phyloP scores from a whole-genome alignment of 2,329 filamentous ascomycete genomes.

The Fusarium tjaetaba region DNA sequence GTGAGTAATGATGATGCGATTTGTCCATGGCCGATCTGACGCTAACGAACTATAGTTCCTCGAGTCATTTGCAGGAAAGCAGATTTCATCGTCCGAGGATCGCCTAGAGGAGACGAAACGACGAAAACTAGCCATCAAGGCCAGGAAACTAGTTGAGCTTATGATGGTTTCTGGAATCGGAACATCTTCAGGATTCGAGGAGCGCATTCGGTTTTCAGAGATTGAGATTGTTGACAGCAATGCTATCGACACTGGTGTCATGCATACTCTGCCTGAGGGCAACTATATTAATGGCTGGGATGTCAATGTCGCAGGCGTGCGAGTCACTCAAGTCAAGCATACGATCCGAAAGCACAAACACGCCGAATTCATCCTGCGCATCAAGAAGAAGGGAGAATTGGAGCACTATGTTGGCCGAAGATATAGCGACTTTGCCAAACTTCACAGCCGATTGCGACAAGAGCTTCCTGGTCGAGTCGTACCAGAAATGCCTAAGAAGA shows the following conservation, averaged over 20 bases:
- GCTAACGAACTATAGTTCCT: slow-evolving; percentile 72
- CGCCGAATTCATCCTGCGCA: slow-evolving; percentile 89
- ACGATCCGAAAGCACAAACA: slow-evolving; percentile 92
- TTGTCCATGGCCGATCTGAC: background rate
- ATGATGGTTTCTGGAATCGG: slow-evolving; percentile 99
- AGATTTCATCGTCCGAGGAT: slow-evolving; percentile 97
- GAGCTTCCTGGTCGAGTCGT: slow-evolving; percentile 93
- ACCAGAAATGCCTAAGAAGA: slow-evolving; percentile 88
- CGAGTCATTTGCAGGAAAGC: slow-evolving; percentile 95
- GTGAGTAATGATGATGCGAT: slow-evolving; percentile 62
- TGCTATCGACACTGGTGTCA: slow-evolving; percentile 88
- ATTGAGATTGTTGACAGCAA: slow-evolving; percentile 95
- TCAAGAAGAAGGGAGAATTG: slow-evolving; percentile 78
- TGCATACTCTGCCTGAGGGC: slow-evolving; percentile 88
- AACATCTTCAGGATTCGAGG: slow-evolving; percentile 96
- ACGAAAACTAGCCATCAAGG: slow-evolving; percentile 89
- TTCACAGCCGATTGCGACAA: slow-evolving; percentile 81
- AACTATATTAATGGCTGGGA: slow-evolving; percentile 97
- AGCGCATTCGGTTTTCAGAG: slow-evolving; percentile 95
- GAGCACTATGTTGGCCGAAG: slow-evolving; percentile 85
- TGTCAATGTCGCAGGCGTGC: slow-evolving; percentile 87
- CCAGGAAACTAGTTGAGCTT: slow-evolving; percentile 93
- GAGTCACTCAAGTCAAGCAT: slow-evolving; percentile 81
- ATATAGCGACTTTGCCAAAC: slow-evolving; percentile 85
- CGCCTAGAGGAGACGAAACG: slow-evolving; percentile 96